Evolutionary conservation across 2,329 filamentous ascomycete genomes (phyloP).

Genomic region (Ophiostoma ips): DNA sequence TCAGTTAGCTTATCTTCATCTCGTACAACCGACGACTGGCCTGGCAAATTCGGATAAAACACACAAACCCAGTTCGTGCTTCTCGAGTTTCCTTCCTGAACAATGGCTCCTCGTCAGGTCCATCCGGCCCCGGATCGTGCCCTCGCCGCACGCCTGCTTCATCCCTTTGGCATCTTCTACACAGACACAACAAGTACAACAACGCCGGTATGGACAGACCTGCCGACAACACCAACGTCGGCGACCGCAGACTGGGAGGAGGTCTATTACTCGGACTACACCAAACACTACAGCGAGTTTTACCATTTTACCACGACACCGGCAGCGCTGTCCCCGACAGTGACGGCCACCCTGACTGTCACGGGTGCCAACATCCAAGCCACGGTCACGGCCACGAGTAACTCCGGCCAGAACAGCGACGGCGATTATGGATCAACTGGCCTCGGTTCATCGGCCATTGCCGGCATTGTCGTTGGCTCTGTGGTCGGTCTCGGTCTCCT

Average conservation of each 20-base stretch:
- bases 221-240: background rate
- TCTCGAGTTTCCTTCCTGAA: no score
- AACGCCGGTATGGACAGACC: background rate
- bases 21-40: no score
- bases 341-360: background rate
- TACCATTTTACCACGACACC: background rate
- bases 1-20: no score
- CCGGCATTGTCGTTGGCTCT: slow-evolving; percentile 4
- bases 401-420: background rate
- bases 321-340: background rate
- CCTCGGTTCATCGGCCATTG: slow-evolving; percentile 2
- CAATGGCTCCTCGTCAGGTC: no score
- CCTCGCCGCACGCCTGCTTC: no score
- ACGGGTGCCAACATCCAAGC: background rate
- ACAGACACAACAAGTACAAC: background rate
- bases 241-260: background rate
- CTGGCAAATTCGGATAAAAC: no score
- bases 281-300: background rate
- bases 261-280: background rate
- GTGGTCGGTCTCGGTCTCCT: background rate
- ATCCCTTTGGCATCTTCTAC: no score
- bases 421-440: background rate
- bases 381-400: background rate
- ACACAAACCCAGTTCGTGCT: no score
- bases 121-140: no score